phyloP scores from a whole-genome alignment of 2,329 filamentous ascomycete genomes.

The Ceratocystis cubensis region DNA sequence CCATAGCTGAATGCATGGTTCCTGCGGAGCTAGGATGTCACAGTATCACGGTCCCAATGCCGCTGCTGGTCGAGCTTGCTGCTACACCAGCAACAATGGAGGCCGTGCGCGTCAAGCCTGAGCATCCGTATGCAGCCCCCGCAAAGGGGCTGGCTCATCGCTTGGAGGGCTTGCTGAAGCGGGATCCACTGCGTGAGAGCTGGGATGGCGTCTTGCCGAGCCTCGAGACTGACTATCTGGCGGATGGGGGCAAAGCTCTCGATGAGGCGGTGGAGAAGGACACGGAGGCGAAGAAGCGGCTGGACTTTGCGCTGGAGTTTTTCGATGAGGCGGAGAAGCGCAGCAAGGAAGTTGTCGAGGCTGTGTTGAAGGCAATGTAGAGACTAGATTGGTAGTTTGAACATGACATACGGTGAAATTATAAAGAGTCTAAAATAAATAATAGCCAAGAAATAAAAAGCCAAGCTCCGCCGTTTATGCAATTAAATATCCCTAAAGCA shows the following conservation, averaged over 20 bases:
- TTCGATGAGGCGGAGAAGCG: conserved; percentile 31
- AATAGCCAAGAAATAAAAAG: conserved; percentile 1
- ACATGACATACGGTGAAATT: neutral
- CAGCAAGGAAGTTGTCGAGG: conserved; percentile 31
- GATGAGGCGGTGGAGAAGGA: conserved; percentile 33
- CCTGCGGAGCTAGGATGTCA: conserved; percentile 36
- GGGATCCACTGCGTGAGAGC: conserved; percentile 31
- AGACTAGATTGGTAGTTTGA: neutral
- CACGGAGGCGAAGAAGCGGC: conserved; percentile 28
- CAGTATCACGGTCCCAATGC: conserved; percentile 34
- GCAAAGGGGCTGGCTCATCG: conserved; percentile 28
- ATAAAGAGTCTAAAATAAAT: conserved; percentile 3
- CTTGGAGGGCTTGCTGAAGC: conserved; percentile 28
- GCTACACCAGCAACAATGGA: conserved; percentile 28
- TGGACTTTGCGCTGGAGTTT: conserved; percentile 32
- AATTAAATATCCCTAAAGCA: neutral
- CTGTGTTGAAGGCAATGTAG: conserved; percentile 21
- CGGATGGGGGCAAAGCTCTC: conserved; percentile 33
- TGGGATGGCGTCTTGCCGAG: neutral
- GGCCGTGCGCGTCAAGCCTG: conserved; percentile 29
- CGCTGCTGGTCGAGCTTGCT: conserved; percentile 30
- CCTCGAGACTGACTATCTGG: conserved; percentile 33
- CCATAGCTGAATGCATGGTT: conserved; percentile 34
- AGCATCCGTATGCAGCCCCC: conserved; percentile 29
- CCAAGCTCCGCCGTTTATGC: neutral